Evolutionary conservation across 176 grass and related monocot species (phyloP).

Genomic region (Areca catechu): DNA sequence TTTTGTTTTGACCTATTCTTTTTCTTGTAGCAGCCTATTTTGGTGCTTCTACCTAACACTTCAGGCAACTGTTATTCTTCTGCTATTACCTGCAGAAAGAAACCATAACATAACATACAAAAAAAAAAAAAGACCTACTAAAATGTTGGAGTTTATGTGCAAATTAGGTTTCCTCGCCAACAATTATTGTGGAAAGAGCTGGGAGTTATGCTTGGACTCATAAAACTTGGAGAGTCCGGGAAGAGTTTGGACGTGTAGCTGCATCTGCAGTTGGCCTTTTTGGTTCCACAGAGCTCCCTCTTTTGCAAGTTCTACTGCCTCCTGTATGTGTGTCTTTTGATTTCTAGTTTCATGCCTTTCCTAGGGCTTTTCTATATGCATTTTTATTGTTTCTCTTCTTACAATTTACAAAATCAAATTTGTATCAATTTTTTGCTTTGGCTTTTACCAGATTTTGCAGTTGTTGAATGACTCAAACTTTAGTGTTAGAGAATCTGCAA

Average conservation of each 20-base stretch:
- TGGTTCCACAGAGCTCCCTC: slow-evolving; percentile 75
- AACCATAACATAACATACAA: too few species aligned
- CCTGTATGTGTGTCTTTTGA: slow-evolving; percentile 39
- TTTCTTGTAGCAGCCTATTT: too few species aligned
- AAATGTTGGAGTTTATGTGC: neutral
- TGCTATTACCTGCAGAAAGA: too few species aligned
- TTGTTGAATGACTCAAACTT: slow-evolving; percentile 86
- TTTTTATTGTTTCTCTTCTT: too few species aligned
- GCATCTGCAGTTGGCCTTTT: slow-evolving; percentile 61
- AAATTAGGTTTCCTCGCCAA: slow-evolving; percentile 75
- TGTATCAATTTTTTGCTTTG: too few species aligned
- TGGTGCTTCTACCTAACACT: too few species aligned
- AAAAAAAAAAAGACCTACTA: too few species aligned
- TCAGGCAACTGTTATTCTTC: too few species aligned
- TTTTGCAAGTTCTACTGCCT: slow-evolving; percentile 60
- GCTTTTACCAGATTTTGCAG: slow-evolving; percentile 39
- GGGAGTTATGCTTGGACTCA: slow-evolving; percentile 88
- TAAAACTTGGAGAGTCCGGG: slow-evolving; percentile 82
- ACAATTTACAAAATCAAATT: too few species aligned
- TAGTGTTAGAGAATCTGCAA: slow-evolving; percentile 77
- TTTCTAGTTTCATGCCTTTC: neutral
- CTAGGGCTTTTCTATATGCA: neutral
- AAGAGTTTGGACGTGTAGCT: slow-evolving; percentile 78
- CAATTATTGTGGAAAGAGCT: slow-evolving; percentile 93
- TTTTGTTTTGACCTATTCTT: too few species aligned